Evolutionary conservation across 768 basidiomycete species (phyloP).

Genomic region (Lactifluus subvellereus): DNA sequence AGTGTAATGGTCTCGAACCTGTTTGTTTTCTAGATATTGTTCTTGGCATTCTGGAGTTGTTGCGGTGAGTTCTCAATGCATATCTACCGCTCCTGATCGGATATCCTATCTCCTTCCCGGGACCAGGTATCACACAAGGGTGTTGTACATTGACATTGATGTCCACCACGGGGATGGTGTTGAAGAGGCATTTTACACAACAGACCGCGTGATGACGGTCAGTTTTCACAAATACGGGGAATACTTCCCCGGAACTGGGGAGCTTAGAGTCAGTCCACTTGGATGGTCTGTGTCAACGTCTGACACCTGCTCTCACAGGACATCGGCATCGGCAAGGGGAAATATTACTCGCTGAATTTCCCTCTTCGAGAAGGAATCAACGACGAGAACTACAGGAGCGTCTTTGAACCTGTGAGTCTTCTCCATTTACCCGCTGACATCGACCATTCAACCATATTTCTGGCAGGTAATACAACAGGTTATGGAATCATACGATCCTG

Average conservation of each 20-base stretch:
- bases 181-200: constrained; percentile 98
- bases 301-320: constrained; percentile 47
- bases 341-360: constrained; percentile 91
- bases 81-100: not conserved
- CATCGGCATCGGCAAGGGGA: constrained; percentile 89
- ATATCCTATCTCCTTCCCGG: not conserved
- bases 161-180: constrained; percentile 99
- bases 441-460: constrained; percentile 2
- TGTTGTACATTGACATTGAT: constrained; percentile 97
- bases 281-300: not conserved
- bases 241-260: constrained; percentile 99
- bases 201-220: constrained; percentile 97
- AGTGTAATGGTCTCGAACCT: not conserved
- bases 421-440: not conserved
- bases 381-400: constrained; percentile 89
- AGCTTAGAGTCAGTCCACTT: constrained; percentile 61
- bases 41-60: constrained; percentile 88
- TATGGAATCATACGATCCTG: constrained; percentile 91
- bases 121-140: constrained; percentile 83
- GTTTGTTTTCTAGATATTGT: constrained; percentile 69
- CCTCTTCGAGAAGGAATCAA: constrained; percentile 92
- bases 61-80: constrained; percentile 47
- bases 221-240: constrained; percentile 99
- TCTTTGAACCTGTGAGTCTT: constrained; percentile 84
- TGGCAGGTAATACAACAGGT: constrained; percentile 86